phyloP scores from a whole-genome alignment of 2,329 filamentous ascomycete genomes.

The Aspergillus thermomutatus region DNA sequence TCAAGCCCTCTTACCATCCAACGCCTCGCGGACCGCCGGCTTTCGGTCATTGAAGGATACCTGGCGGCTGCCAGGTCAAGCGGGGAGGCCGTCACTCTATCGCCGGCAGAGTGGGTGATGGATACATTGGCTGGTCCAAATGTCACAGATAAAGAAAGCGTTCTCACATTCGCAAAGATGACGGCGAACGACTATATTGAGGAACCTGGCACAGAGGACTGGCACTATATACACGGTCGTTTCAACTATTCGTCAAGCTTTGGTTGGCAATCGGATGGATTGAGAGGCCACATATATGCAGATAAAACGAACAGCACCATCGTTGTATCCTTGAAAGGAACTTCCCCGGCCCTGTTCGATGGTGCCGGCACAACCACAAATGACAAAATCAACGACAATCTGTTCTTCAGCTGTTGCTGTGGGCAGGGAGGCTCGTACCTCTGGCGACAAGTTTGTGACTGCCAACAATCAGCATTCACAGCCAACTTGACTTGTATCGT shows the following conservation, averaged over 20 bases:
- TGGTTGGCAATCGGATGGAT: slow-evolving; percentile 85
- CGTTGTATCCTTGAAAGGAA: slow-evolving; percentile 90
- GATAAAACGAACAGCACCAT: slow-evolving; percentile 83
- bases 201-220: slow-evolving; percentile 67
- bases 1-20: slow-evolving; percentile 70
- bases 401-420: slow-evolving; percentile 98
- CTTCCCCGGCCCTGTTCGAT: slow-evolving; percentile 85
- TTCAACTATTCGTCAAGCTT: slow-evolving; percentile 89
- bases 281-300: slow-evolving; percentile 88
- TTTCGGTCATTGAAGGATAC: slow-evolving; percentile 72
- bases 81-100: slow-evolving; percentile 65
- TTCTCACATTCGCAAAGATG: slow-evolving; percentile 83
- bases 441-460: slow-evolving; percentile 92
- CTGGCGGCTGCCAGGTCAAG: slow-evolving; percentile 68
- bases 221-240: slow-evolving; percentile 73
- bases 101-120: slow-evolving; percentile 74
- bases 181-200: slow-evolving; percentile 85
- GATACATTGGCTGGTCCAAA: slow-evolving; percentile 78
- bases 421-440: slow-evolving; percentile 86
- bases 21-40: slow-evolving; percentile 73
- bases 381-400: slow-evolving; percentile 95
- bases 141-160: slow-evolving; percentile 77
- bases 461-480: slow-evolving; percentile 78
- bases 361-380: slow-evolving; percentile 96
- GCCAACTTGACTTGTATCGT: slow-evolving; percentile 91